These are phyloP conservation scores for Buxus sempervirens DNA, from an alignment of 164 flowering plant species.

Conservation along the genomic window DNA sequence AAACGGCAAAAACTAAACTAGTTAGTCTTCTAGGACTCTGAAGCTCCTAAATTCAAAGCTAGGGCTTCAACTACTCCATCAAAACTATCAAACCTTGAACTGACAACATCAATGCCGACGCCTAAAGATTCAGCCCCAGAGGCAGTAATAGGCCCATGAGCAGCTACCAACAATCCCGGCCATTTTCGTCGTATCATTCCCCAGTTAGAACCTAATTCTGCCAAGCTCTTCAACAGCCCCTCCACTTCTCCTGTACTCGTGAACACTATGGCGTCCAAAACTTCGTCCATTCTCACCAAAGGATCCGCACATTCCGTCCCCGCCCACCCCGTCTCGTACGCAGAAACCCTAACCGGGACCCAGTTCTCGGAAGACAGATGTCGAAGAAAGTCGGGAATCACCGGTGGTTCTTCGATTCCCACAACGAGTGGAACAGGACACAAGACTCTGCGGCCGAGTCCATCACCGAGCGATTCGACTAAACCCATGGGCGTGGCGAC, in stretches of 20 bases:
- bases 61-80: conserved; percentile 71
- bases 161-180: conserved; percentile 61
- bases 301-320: conserved; percentile 41
- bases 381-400: conserved; percentile 51
- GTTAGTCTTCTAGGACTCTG: not conserved
- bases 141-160: conserved; percentile 85
- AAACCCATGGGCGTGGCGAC: conserved; percentile 51
- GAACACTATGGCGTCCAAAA: conserved; percentile 57
- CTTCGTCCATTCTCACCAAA: conserved; percentile 21
- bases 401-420: conserved; percentile 64
- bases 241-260: conserved; percentile 76
- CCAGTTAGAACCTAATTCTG: conserved; percentile 54
- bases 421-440: conserved; percentile 68
- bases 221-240: conserved; percentile 64
- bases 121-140: conserved; percentile 69
- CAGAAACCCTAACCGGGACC: conserved; percentile 47
- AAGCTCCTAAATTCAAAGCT: conserved; percentile 21
- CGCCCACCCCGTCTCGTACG: conserved; percentile 75
- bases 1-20: no score
- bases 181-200: conserved; percentile 41
- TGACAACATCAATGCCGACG: conserved; percentile 59
- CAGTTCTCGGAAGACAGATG: conserved; percentile 42
- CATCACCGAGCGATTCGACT: conserved; percentile 47
- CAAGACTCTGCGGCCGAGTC: conserved; percentile 41
- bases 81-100: conserved; percentile 55